Percentiles rank a stretch among this genome's conserved stretches.
These are phyloP conservation scores for Phytophthora sp. DNA, from an alignment of 352 stramenopile genomes.

Conservation along the genomic window DNA sequence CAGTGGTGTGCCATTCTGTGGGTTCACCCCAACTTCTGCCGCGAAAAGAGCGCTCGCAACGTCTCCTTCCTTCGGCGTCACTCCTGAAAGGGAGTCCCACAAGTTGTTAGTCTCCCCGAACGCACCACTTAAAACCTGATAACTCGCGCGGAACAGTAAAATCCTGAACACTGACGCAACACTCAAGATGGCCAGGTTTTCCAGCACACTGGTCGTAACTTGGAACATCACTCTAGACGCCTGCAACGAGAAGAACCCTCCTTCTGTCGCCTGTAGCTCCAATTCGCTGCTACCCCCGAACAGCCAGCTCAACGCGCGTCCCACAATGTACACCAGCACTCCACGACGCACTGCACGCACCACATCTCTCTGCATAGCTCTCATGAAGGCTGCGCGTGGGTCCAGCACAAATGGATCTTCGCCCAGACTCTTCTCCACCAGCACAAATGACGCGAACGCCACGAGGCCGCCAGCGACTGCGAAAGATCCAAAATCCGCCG, in stretches of 20 bases:
- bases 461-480: conserved; percentile 46
- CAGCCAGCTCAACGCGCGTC: conserved; percentile 30
- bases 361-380: conserved; percentile 44
- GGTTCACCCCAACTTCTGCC: conserved; percentile 19
- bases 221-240: conserved; percentile 46
- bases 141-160: conserved; percentile 54
- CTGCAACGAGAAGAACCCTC: conserved; percentile 33
- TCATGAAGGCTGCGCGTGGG: conserved; percentile 44
- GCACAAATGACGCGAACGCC: conserved; percentile 51
- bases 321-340: conserved; percentile 45
- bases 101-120: conserved; percentile 34
- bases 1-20: conserved; percentile 36
- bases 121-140: conserved; percentile 29
- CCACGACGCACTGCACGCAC: conserved; percentile 54
- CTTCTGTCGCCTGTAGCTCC: not conserved
- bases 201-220: conserved; percentile 48
- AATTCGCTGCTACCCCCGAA: conserved; percentile 12
- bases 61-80: conserved; percentile 41
- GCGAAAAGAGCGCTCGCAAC: conserved; percentile 33
- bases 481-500: conserved; percentile 42
- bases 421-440: conserved; percentile 46
- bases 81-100: conserved; percentile 38
- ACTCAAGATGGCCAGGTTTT: conserved; percentile 53
- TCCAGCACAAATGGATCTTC: conserved; percentile 63
- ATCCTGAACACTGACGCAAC: conserved; percentile 57